These are phyloP conservation scores for Cryoendolithus antarcticus DNA, from an alignment of 2,329 filamentous ascomycete genomes.

Conservation along the genomic window DNA sequence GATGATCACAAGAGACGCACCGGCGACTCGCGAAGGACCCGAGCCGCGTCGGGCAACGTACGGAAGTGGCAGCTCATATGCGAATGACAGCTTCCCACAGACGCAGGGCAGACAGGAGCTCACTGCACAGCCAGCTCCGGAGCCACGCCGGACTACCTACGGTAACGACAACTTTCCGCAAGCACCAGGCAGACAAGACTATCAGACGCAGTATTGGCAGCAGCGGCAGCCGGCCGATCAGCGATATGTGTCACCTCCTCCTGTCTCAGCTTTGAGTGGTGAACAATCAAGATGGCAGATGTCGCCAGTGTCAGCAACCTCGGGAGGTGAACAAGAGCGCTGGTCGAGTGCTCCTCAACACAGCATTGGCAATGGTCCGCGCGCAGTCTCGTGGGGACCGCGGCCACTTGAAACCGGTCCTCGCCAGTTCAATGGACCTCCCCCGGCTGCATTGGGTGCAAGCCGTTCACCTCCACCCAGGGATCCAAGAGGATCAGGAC, in stretches of 20 bases:
- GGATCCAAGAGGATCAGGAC: no score
- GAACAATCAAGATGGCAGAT: not conserved
- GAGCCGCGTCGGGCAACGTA: no score
- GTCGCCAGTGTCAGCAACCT: not conserved
- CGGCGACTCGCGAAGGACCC: no score
- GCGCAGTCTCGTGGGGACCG: no score
- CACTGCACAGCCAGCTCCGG: no score
- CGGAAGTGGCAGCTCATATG: no score
- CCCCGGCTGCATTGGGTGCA: conserved; percentile 3
- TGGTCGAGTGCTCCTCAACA: no score
- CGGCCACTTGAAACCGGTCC: no score
- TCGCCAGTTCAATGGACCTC: not conserved
- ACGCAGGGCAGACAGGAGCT: not conserved
- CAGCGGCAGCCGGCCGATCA: not conserved
- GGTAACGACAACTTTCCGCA: conserved; percentile 2
- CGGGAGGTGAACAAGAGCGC: not conserved
- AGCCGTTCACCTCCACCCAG: not conserved
- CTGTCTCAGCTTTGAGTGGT: conserved; percentile 6
- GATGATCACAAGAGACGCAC: no score
- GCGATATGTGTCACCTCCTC: not conserved
- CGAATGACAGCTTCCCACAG: not conserved
- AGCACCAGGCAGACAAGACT: conserved; percentile 4
- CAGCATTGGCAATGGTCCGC: no score
- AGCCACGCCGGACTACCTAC: no score
- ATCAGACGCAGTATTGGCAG: conserved; percentile 5